These are phyloP conservation scores for Globisporangium paddicum DNA, from an alignment of 352 stramenopile genomes.

Conservation along the genomic window DNA sequence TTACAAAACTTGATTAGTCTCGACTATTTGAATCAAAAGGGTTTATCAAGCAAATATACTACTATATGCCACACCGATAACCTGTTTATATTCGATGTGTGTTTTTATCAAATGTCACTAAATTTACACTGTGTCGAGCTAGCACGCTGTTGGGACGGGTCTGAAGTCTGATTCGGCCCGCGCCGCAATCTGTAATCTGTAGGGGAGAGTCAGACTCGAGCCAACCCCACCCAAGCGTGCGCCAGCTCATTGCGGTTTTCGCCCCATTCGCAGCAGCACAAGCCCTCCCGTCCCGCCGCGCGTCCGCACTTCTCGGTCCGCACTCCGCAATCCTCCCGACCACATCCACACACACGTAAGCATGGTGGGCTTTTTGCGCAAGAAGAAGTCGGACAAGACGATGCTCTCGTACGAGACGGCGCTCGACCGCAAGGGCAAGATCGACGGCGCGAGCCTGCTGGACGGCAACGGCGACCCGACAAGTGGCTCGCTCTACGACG, in stretches of 20 bases:
- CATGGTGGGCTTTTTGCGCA: slow-evolving; percentile 81
- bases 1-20: not conserved
- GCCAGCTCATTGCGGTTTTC: slow-evolving; percentile 10
- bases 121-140: not conserved
- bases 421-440: slow-evolving; percentile 80
- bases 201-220: slow-evolving; percentile 7
- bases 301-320: slow-evolving; percentile 1
- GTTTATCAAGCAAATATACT: too few species aligned
- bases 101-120: not conserved
- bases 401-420: slow-evolving; percentile 63
- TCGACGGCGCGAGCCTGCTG: slow-evolving; percentile 78
- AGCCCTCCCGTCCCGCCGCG: slow-evolving; percentile 4
- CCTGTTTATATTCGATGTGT: not conserved
- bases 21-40: not conserved
- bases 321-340: slow-evolving; percentile 2
- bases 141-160: not conserved
- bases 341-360: not conserved
- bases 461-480: slow-evolving; percentile 80
- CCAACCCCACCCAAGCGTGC: not conserved
- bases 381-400: slow-evolving; percentile 80
- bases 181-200: not conserved
- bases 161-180: slow-evolving; percentile 1
- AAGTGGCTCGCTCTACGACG: slow-evolving; percentile 61
- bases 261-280: not conserved
- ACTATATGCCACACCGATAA: too few species aligned